phyloP scores from a whole-genome alignment of 164 flowering plant species.

The Nymphaea colorata region DNA sequence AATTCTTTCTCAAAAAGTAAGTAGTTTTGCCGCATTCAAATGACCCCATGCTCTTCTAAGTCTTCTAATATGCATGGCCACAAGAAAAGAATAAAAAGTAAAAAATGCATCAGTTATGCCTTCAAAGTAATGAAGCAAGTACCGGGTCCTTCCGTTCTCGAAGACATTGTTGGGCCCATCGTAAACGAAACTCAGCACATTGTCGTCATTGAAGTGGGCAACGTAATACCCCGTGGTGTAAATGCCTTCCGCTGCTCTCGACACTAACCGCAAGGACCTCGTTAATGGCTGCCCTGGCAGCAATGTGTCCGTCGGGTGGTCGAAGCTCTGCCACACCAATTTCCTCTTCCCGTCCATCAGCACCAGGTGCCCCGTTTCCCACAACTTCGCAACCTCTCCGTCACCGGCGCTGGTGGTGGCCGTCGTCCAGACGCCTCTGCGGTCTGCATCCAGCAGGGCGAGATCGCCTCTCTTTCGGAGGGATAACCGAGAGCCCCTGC shows the following conservation, averaged over 20 bases:
- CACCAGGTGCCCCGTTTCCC: conserved; percentile 71
- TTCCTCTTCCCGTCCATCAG: conserved; percentile 21
- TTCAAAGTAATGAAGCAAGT: no score
- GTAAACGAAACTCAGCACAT: conserved; percentile 19
- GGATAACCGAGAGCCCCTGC: conserved; percentile 5
- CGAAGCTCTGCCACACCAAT: conserved; percentile 60
- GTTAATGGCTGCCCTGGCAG: conserved; percentile 65
- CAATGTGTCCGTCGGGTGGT: conserved; percentile 82
- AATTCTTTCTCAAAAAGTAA: no score
- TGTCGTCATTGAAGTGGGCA: conserved; percentile 21
- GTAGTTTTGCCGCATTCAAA: no score
- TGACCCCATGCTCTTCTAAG: no score
- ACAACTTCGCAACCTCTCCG: conserved; percentile 9
- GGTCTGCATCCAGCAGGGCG: conserved; percentile 5
- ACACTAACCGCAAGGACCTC: conserved; percentile 9
- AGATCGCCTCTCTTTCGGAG: conserved; percentile 5
- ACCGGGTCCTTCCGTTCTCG: no score
- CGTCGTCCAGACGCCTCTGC: conserved; percentile 57
- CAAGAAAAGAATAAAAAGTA: no score
- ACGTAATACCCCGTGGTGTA: conserved; percentile 22
- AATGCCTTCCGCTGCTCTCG: conserved; percentile 7
- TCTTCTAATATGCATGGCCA: no score
- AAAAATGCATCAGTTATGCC: no score
- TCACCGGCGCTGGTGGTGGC: conserved; percentile 19
- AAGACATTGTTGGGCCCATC: conserved; percentile 9